Evolutionary conservation across 306 rosid species (phyloP), one percentile per base, ranked within the genome.

Genomic region (Datisca glomerata): DNA sequence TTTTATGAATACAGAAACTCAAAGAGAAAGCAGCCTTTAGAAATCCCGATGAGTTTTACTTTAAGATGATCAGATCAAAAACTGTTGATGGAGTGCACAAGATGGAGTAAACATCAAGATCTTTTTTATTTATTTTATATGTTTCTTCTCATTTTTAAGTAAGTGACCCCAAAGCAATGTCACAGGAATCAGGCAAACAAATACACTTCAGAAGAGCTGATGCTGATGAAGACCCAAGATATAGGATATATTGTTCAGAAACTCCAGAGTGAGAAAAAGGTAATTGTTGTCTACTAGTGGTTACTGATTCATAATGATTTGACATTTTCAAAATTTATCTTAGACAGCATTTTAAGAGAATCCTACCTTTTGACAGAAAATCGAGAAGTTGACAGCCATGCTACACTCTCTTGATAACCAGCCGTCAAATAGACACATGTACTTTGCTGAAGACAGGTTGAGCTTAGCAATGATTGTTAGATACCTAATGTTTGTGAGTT

Each of bases 181-280:
- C 29, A 24, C 56, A 86, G 94, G 76, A 70, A 63, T 67, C 64
- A 69, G 41, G 89, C 79, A 11, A 74, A 76, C 57, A 82, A 76
- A 64, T 79, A 79, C 13, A 74, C 66, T 53, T 61, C 73, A 3
- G 97, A 83, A 20, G 80, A 79, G 59, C 78, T 83, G 23, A 49
- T 72, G 65, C 58, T 83, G 46, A 83, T 87, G 93, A 82, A 82
- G 68, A 71, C 89, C 24, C 94, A 79, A 47, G 93, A 82, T 64
- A 72, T 69, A 8, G 93, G 89, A 29, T 87, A 87, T 58, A 49
- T 83, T 47, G 81, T 79, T 56, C 93, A 69, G 61, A 79, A 74
- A 60, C 14, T 61, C 55, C 94, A 74, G 69, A 82, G 87, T 52
- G 94, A 82, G 65, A 82, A 65, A 62, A 82, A 67, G 70, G 96